A percentile compares a stretch with the other conserved stretches of the same genome.
These are phyloP conservation scores for Torulaspora indica DNA, from an alignment of 805 yeast genomes.

Conservation along the genomic window DNA sequence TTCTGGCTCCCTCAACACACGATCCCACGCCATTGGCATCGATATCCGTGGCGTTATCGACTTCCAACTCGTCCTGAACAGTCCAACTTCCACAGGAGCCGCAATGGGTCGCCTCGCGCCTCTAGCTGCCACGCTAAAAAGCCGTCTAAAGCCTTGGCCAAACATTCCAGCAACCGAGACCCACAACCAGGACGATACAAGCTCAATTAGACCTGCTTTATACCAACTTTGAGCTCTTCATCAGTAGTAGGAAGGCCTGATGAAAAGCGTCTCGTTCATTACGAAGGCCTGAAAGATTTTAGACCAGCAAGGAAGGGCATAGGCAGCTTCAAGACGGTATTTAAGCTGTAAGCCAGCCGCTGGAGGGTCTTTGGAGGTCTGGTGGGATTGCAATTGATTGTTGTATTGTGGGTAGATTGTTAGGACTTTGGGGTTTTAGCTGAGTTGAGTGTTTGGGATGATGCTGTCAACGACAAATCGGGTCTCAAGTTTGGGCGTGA, in stretches of 20 bases:
- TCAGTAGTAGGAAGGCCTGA: not conserved
- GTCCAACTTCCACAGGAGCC: not conserved
- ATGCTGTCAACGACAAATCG: conserved; percentile 9
- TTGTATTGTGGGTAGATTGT: too few species aligned
- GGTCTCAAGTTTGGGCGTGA: conserved; percentile 1
- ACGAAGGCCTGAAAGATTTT: conserved; percentile 3
- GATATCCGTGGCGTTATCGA: not conserved
- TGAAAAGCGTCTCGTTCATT: conserved; percentile 3
- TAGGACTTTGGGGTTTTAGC: not conserved
- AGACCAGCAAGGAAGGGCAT: not conserved
- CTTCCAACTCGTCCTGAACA: not conserved
- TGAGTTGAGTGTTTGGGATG: not conserved
- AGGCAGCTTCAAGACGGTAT: not conserved
- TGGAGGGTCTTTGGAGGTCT: not conserved
- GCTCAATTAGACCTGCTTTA: not conserved
- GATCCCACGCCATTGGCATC: conserved; percentile 1
- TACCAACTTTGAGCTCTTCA: not conserved
- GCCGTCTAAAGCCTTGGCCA: conserved; percentile 10
- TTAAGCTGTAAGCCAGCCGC: not conserved
- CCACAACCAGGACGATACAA: not conserved
- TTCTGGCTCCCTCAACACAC: not conserved
- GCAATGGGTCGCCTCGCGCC: not conserved
- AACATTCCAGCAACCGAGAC: conserved; percentile 8
- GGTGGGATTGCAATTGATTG: not conserved
- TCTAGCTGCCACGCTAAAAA: conserved; percentile 6